phyloP scores from a whole-genome alignment of 352 stramenopile genomes.

The Peronospora farinosa region DNA sequence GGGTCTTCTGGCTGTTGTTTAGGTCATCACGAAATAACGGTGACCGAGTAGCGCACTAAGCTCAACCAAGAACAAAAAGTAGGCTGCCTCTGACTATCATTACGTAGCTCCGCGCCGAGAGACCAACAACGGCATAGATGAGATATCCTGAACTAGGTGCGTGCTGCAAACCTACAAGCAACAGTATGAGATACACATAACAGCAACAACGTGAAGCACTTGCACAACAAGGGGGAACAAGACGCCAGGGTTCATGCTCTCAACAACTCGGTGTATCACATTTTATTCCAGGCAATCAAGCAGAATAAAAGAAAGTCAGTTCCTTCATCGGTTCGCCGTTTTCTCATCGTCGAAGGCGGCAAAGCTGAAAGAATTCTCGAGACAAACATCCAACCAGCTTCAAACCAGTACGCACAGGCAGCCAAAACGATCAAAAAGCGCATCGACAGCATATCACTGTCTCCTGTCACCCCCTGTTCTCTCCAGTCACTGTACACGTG shows the following conservation, averaged over 20 bases:
- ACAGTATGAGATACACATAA: not conserved
- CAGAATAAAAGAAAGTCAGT: slow-evolving; percentile 41
- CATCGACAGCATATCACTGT: slow-evolving; percentile 2
- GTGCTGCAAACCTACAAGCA: slow-evolving; percentile 5
- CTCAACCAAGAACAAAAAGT: too few relatives aligned
- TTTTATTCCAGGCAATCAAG: slow-evolving; percentile 45
- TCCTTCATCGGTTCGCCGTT: slow-evolving; percentile 21
- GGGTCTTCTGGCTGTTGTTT: too few relatives aligned
- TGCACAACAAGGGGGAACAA: slow-evolving; percentile 14
- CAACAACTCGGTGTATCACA: slow-evolving; percentile 82
- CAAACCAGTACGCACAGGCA: not conserved
- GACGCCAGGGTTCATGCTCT: slow-evolving; percentile 44
- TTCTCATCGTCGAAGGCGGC: slow-evolving; percentile 20
- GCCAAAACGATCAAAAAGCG: slow-evolving; percentile 9
- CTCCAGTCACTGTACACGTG: slow-evolving; percentile 5
- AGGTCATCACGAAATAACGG: too few relatives aligned
- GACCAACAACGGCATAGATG: slow-evolving; percentile 61
- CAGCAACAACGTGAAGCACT: not conserved
- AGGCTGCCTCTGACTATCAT: slow-evolving; percentile 76
- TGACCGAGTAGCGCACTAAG: too few relatives aligned
- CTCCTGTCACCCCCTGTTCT: slow-evolving; percentile 5
- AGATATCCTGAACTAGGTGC: slow-evolving; percentile 48
- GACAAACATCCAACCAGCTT: slow-evolving; percentile 4
- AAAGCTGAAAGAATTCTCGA: slow-evolving; percentile 5
- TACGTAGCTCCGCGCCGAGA: slow-evolving; percentile 59